phyloP scores from a whole-genome alignment of 1,139 yeast species.

The Debaryomyces fabryi region DNA sequence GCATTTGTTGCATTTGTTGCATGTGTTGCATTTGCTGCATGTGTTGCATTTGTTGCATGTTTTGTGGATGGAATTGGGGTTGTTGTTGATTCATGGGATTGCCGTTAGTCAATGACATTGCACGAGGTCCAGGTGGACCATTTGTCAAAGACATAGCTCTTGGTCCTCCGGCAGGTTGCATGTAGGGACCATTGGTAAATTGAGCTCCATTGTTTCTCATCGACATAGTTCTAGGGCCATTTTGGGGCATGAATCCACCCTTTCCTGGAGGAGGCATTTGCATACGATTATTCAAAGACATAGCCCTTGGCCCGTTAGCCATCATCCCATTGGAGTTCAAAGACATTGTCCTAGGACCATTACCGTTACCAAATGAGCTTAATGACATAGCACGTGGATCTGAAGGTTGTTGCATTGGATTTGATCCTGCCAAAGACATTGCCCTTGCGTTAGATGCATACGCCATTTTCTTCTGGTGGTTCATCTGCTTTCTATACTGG shows the following conservation, averaged over 20 bases:
- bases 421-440: conserved; percentile 41
- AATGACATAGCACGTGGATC: conserved; percentile 64
- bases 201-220: conserved; percentile 12
- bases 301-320: conserved; percentile 25
- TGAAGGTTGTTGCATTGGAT: conserved; percentile 34
- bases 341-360: conserved; percentile 34
- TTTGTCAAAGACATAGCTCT: conserved; percentile 15
- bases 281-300: conserved; percentile 26
- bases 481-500: conserved; percentile 70
- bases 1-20: conserved; percentile 1
- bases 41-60: conserved; percentile 2
- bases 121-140: conserved; percentile 8
- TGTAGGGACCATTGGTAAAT: background rate
- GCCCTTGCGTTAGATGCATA: conserved; percentile 52
- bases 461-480: conserved; percentile 65
- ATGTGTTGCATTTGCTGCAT: conserved; percentile 1
- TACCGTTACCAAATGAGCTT: conserved; percentile 31
- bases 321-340: conserved; percentile 19
- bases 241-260: conserved; percentile 8
- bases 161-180: background rate
- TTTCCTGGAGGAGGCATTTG: conserved; percentile 8
- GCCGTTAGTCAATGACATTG: conserved; percentile 9
- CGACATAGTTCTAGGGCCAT: conserved; percentile 14
- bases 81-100: conserved; percentile 4
- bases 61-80: background rate